These are phyloP conservation scores for Clavariopsis aquatica DNA, from an alignment of 495 filamentous ascomycete species.

Conservation along the genomic window DNA sequence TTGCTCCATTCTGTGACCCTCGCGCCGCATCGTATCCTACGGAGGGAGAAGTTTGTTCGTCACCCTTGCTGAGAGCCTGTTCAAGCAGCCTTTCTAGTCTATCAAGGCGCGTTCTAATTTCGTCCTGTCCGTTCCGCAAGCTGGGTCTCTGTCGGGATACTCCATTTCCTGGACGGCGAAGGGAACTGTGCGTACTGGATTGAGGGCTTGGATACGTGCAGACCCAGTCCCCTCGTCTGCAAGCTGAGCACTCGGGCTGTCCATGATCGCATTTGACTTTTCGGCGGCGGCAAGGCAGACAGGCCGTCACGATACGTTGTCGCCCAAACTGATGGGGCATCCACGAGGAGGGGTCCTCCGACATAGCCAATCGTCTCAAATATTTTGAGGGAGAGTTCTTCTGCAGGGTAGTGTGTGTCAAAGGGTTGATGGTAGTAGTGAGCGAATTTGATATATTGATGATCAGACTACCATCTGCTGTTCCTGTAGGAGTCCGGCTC, in stretches of 20 bases:
- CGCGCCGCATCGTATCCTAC: no score
- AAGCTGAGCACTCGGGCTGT: slow-evolving; percentile 33
- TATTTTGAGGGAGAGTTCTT: no score
- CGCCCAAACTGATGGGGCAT: no score
- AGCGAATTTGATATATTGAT: no score
- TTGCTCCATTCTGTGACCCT: slow-evolving; percentile 1
- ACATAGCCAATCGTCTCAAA: no score
- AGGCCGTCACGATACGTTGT: slow-evolving; percentile 32
- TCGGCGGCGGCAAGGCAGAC: slow-evolving; percentile 32
- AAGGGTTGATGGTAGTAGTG: no score
- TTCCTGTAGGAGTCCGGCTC: no score
- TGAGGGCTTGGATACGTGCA: slow-evolving; percentile 37
- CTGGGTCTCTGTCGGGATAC: slow-evolving; percentile 19
- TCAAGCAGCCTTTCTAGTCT: slow-evolving; percentile 33
- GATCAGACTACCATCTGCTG: no score
- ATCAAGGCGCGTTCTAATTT: slow-evolving; percentile 32
- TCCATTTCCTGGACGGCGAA: no score
- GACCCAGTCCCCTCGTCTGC: slow-evolving; percentile 32
- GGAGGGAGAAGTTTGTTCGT: neutral
- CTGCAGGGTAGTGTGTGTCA: no score
- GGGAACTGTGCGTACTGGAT: neutral
- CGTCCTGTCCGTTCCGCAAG: slow-evolving; percentile 10
- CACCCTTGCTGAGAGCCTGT: slow-evolving; percentile 12
- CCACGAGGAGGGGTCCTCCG: no score
- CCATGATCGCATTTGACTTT: slow-evolving; percentile 38